Base-by-base conservation (phyloP, 805 yeast genomes). In the Candida manassasensis region DNA sequence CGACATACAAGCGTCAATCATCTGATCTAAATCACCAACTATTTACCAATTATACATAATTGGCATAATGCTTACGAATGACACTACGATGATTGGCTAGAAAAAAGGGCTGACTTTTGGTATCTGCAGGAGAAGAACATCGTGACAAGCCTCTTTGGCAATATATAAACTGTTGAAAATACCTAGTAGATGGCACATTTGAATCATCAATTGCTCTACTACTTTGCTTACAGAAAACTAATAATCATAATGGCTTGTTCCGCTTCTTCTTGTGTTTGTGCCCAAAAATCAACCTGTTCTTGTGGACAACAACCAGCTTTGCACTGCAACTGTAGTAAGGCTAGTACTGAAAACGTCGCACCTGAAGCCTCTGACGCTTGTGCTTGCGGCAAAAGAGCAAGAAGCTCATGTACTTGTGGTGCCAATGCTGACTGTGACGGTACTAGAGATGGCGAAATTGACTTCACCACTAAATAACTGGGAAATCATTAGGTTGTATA, bases 301-400 rank as follows among this genome's bases (percentile, higher is more conserved):
- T 77, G 83, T 57, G 80, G 79, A 13, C 66, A 71, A 37, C 68
- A 68, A 43, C 77, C 82, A 24, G 83, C 82, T 37, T 67, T 71
- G 49, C 57, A 73, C 42, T 77, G 83, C 55, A 64, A 57, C 58
- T 77, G 83, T 61, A 59, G 62, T 37, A 68, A 66, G 51, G 73
- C 82, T 30, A 45, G 68, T 16, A 54, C 48, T 32, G 83, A 77
- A 59, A 77, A 77, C 52, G 69, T 60, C 35, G 52, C 52, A 27
- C 73, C 75, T 24, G 34, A 43, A 22, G 42, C 68, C 19, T 53
- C 56, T n/a, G 53, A 57, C 21, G 63, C 81, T 25, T 77, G 83
- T 59, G 67, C 79, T 12, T 77, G 83, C 49, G 83, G 82, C 28
- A 69, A 64, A 64, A 73, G 82, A 59, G 47, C 55, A 35, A 74